Evolutionary conservation across 129 eudicot genomes (phyloP).

Genomic region (Calendula officinalis): DNA sequence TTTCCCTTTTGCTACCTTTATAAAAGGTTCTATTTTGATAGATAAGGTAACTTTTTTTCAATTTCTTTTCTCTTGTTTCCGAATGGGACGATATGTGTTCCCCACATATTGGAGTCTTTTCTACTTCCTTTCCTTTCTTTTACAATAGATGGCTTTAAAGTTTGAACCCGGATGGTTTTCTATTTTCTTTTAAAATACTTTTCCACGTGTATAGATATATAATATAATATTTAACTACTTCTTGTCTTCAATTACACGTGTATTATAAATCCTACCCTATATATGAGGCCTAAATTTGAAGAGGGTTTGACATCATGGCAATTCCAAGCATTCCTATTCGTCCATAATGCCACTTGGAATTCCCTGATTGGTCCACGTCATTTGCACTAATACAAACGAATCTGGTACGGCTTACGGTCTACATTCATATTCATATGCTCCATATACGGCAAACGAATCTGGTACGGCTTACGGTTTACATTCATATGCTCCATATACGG

Average conservation of each 20-base stretch:
- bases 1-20: background rate
- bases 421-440: too few relatives aligned
- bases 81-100: slow-evolving; percentile 16
- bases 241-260: slow-evolving; percentile 66
- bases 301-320: too few relatives aligned
- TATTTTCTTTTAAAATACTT: slow-evolving; percentile 18
- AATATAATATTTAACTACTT: slow-evolving; percentile 23
- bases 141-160: slow-evolving; percentile 31
- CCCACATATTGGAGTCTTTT: slow-evolving; percentile 32
- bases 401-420: too few relatives aligned
- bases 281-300: too few relatives aligned
- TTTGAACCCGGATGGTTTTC: slow-evolving; percentile 23
- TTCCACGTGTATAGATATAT: slow-evolving; percentile 25
- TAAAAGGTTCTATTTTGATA: slow-evolving; percentile 17
- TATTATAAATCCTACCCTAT: slow-evolving; percentile 27
- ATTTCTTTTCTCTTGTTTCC: slow-evolving; percentile 19
- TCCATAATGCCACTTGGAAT: too few relatives aligned
- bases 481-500: too few relatives aligned
- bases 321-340: too few relatives aligned
- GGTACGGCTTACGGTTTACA: too few relatives aligned
- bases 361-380: too few relatives aligned
- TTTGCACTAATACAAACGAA: too few relatives aligned
- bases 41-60: slow-evolving; percentile 6
- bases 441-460: too few relatives aligned
- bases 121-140: slow-evolving; percentile 33